Conservation (phyloP, 352 stramenopile species). For the Phytophthora aleatoria region DNA sequence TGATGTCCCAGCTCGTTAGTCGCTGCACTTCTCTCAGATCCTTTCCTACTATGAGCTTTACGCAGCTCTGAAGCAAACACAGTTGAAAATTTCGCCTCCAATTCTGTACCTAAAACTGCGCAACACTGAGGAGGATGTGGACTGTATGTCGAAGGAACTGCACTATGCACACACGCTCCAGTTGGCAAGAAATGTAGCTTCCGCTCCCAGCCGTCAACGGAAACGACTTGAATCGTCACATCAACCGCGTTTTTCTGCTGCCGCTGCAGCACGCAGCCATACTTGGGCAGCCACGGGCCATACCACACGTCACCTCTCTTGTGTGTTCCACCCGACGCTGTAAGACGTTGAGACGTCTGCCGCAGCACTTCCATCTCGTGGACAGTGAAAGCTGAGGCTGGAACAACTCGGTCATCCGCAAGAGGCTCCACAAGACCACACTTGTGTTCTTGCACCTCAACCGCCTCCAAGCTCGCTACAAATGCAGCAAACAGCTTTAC, state of each 20-base stretch:
- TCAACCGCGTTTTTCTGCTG: constrained; percentile 19
- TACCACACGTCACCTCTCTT: constrained; percentile 37
- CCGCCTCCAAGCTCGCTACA: not conserved
- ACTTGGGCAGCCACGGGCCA: constrained; percentile 53
- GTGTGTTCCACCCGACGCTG: constrained; percentile 3
- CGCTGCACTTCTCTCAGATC: constrained; percentile 38
- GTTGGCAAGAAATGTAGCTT: constrained; percentile 38
- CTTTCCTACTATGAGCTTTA: constrained; percentile 31
- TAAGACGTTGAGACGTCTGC: constrained; percentile 15
- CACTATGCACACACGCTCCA: constrained; percentile 43
- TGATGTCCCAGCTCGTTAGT: constrained; percentile 43
- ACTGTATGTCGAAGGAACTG: constrained; percentile 32
- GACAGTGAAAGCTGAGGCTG: constrained; percentile 25
- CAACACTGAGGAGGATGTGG: constrained; percentile 28
- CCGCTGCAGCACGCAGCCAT: constrained; percentile 47
- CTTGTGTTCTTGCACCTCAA: constrained; percentile 11
- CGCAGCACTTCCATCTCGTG: constrained; percentile 34
- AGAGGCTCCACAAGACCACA: constrained; percentile 21
- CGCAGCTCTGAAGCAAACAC: constrained; percentile 25
- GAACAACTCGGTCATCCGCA: constrained; percentile 31
- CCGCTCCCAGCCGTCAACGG: constrained; percentile 46
- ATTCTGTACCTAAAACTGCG: constrained; percentile 24
- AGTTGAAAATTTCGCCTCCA: constrained; percentile 16
- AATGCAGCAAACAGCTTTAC: constrained; percentile 17
- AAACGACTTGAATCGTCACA: constrained; percentile 46